A percentile compares a stretch with the other conserved stretches of the same genome.
Evolutionary conservation across 768 basidiomycete genomes (phyloP).

Genomic region (Neoboletus subvelutipes): DNA sequence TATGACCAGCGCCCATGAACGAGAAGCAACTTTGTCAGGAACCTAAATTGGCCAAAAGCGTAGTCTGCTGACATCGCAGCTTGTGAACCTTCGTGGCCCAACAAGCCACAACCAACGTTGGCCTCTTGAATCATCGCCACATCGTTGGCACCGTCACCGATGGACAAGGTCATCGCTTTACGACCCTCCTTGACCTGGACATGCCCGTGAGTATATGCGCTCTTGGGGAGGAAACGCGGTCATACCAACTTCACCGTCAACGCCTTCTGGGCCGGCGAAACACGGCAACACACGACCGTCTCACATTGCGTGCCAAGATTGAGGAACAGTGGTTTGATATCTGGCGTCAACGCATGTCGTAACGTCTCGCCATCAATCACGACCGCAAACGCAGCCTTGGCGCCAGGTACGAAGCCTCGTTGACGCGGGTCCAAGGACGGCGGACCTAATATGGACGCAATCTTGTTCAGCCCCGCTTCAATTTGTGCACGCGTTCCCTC

Average conservation of each 20-base stretch:
- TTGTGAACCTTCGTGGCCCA: constrained; percentile 94
- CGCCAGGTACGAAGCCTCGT: constrained; percentile 65
- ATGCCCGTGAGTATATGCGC: not conserved
- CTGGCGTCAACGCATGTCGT: constrained; percentile 70
- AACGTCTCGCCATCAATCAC: constrained; percentile 97
- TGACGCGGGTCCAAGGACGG: constrained; percentile 58
- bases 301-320: constrained; percentile 95
- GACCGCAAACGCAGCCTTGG: constrained; percentile 80
- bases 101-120: constrained; percentile 93
- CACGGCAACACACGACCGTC: constrained; percentile 97
- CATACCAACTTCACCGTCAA: constrained; percentile 87
- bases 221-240: constrained; percentile 2
- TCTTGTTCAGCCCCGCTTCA: constrained; percentile 92
- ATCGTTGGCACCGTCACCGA: constrained; percentile 97
- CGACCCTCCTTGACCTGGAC: constrained; percentile 89
- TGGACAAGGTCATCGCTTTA: constrained; percentile 94
- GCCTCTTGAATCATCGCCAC: constrained; percentile 99
- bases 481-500: constrained; percentile 82
- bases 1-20: constrained; percentile 99
- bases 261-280: constrained; percentile 98
- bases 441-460: constrained; percentile 81
- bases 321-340: constrained; percentile 84
- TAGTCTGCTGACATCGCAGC: constrained; percentile 99
- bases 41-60: constrained; percentile 96
- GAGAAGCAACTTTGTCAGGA: constrained; percentile 84